Evolutionary conservation across 2,329 filamentous ascomycete genomes (phyloP).

Genomic region (Nigrospora oryzae): DNA sequence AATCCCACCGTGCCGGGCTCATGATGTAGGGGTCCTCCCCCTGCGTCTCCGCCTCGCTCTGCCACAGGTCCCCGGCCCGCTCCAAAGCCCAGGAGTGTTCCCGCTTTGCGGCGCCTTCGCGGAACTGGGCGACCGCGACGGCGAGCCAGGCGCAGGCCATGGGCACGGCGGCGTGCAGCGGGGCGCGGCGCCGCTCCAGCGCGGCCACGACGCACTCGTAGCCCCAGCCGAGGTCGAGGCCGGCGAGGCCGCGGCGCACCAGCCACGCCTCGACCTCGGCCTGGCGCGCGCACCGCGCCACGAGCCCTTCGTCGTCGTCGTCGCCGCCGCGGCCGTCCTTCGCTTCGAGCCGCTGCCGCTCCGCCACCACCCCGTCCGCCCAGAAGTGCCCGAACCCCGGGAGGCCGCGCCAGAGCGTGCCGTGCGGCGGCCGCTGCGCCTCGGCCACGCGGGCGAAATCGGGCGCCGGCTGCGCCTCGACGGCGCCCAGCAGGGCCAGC

Average conservation of each 20-base stretch:
- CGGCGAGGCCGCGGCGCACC: background rate
- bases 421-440: background rate
- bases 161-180: constrained; percentile 5
- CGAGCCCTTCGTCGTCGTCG: background rate
- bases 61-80: constrained; percentile 1
- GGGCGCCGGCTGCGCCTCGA: background rate
- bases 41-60: background rate
- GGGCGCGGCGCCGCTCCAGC: constrained; percentile 4
- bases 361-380: background rate
- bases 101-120: background rate
- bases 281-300: background rate
- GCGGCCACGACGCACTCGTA: constrained; percentile 8
- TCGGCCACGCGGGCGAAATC: constrained; percentile 1
- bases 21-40: background rate
- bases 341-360: background rate
- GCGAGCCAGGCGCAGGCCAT: constrained; percentile 5
- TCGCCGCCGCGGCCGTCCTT: background rate
- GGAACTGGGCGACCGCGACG: constrained; percentile 1
- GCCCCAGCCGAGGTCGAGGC: constrained; percentile 5
- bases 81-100: constrained; percentile 5
- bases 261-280: constrained; percentile 3
- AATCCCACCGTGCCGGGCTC: constrained; percentile 1
- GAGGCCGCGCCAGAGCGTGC: constrained; percentile 5
- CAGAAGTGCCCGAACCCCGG: constrained; percentile 3
- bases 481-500: constrained; percentile 1